Conservation (phyloP, 352 stramenopile genomes). For the Globisporangium spiculum region DNA sequence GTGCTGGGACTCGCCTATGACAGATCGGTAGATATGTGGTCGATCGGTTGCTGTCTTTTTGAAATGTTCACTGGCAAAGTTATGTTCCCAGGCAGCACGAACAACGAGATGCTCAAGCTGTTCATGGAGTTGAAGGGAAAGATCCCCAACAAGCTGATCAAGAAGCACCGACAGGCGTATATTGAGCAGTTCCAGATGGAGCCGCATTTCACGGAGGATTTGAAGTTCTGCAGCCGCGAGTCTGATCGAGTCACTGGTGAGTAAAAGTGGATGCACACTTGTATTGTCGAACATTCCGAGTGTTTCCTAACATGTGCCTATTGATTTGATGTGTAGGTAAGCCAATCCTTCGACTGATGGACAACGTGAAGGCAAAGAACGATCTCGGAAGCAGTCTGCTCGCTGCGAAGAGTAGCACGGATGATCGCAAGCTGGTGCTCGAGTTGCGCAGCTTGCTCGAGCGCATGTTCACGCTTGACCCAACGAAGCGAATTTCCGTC, state of each 20-base stretch:
- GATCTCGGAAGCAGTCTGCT: conserved; percentile 58
- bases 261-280: neutral
- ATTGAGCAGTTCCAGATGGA: conserved; percentile 84
- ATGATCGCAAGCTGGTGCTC: conserved; percentile 66
- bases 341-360: conserved; percentile 67
- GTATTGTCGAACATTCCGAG: neutral
- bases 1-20: conserved; percentile 91
- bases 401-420: conserved; percentile 52
- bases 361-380: conserved; percentile 59
- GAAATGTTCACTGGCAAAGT: conserved; percentile 98
- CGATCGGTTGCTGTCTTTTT: conserved; percentile 94
- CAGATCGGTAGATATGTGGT: conserved; percentile 97
- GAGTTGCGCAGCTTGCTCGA: conserved; percentile 75
- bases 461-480: conserved; percentile 81
- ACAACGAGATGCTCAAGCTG: conserved; percentile 97
- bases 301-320: neutral
- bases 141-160: conserved; percentile 83
- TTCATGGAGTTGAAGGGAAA: conserved; percentile 97
- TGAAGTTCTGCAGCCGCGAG: conserved; percentile 84
- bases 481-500: conserved; percentile 72
- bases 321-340: conserved; percentile 36
- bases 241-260: conserved; percentile 77
- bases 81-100: conserved; percentile 95
- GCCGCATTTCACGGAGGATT: conserved; percentile 83
- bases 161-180: conserved; percentile 74